Evolutionary conservation across 179 eudicot genomes (phyloP).

Genomic region (Corrigiola litoralis): DNA sequence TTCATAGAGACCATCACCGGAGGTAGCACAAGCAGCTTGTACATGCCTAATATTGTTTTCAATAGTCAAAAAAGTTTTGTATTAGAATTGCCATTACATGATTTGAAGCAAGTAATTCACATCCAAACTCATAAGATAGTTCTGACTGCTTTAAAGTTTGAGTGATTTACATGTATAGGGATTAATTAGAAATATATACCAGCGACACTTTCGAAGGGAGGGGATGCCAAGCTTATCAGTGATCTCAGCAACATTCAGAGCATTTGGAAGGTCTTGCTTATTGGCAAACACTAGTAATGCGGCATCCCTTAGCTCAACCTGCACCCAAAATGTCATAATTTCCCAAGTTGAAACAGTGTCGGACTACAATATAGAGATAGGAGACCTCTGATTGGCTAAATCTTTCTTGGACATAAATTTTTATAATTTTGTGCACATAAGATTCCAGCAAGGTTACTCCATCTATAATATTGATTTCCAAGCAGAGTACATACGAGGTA

Average conservation of each 20-base stretch:
- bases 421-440: too few species aligned
- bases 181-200: not conserved
- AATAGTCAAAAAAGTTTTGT: too few species aligned
- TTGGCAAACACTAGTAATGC: slow-evolving; percentile 26
- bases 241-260: slow-evolving; percentile 33
- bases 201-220: slow-evolving; percentile 6
- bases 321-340: not conserved
- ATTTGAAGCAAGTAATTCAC: too few species aligned
- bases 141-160: too few species aligned
- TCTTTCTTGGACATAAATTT: too few species aligned
- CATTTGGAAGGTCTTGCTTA: slow-evolving; percentile 38
- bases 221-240: slow-evolving; percentile 26
- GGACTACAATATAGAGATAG: not conserved
- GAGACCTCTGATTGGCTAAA: too few species aligned
- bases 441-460: not conserved
- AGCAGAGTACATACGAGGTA: too few species aligned
- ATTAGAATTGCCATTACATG: too few species aligned
- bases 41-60: too few species aligned
- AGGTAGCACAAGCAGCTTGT: slow-evolving; percentile 31
- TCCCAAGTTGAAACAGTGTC: not conserved
- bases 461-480: too few species aligned
- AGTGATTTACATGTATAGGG: too few species aligned
- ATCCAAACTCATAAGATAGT: too few species aligned
- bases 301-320: slow-evolving; percentile 26
- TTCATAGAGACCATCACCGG: slow-evolving; percentile 35